Conservation (phyloP, 2,329 filamentous ascomycete species). For the Cytospora piceae region DNA sequence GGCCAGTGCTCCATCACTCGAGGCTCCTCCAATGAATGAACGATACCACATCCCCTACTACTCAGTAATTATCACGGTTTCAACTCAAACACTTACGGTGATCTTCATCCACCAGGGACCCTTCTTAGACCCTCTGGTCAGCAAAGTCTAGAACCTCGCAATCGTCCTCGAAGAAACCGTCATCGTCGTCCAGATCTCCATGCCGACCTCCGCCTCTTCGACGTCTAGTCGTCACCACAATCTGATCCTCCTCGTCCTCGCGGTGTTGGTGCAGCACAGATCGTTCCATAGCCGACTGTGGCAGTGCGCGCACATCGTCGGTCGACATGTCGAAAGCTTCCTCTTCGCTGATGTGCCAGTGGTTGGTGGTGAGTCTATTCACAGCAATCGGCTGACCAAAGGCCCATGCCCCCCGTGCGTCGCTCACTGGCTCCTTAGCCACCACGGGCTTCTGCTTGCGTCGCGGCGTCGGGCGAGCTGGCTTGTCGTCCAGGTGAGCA, state of each 20-base stretch:
- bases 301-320: slow-evolving; percentile 63
- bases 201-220: slow-evolving; percentile 61
- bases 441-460: slow-evolving; percentile 37
- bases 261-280: slow-evolving; percentile 54
- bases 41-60: slow-evolving; percentile 17
- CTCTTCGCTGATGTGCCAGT: slow-evolving; percentile 52
- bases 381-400: slow-evolving; percentile 61
- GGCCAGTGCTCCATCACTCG: slow-evolving; percentile 30
- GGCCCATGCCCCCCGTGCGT: slow-evolving; percentile 51
- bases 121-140: slow-evolving; percentile 62
- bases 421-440: slow-evolving; percentile 18
- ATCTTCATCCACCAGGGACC: slow-evolving; percentile 7
- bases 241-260: slow-evolving; percentile 69
- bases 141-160: slow-evolving; percentile 91
- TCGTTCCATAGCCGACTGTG: slow-evolving; percentile 64
- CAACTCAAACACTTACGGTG: slow-evolving; percentile 18
- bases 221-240: slow-evolving; percentile 79
- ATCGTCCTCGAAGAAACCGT: slow-evolving; percentile 89
- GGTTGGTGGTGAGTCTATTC: slow-evolving; percentile 57
- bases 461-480: slow-evolving; percentile 33
- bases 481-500: slow-evolving; percentile 46
- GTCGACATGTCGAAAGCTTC: slow-evolving; percentile 51
- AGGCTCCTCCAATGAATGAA: slow-evolving; percentile 23
- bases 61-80: slow-evolving; percentile 7
- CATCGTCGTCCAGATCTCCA: slow-evolving; percentile 62